A percentile compares a stretch with the other conserved stretches of the same genome.
Evolutionary conservation across 2,329 filamentous ascomycete species (phyloP).

Genomic region (Fusarium setosum): DNA sequence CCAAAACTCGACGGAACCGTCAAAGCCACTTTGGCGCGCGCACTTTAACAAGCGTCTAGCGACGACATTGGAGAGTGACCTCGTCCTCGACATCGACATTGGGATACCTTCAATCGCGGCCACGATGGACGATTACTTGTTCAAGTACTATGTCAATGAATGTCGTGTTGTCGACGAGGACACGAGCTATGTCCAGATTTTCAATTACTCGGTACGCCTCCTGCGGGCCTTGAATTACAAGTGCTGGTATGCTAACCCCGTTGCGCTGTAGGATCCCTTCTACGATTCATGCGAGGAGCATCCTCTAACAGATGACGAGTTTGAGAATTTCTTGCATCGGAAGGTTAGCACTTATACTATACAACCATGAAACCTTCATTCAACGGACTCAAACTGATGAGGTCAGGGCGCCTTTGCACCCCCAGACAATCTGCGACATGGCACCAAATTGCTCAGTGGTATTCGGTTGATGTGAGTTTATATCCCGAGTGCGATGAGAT

Average conservation of each 20-base stretch:
- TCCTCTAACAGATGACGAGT: conserved; percentile 63
- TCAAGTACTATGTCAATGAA: conserved; percentile 58
- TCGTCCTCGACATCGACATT: not conserved
- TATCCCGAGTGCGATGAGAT: not conserved
- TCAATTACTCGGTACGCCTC: conserved; percentile 67
- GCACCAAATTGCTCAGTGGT: conserved; percentile 60
- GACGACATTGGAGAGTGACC: not conserved
- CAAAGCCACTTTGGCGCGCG: conserved; percentile 12
- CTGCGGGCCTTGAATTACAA: not conserved
- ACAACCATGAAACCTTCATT: not conserved
- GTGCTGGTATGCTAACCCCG: not conserved
- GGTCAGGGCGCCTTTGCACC: conserved; percentile 65
- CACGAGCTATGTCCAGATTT: conserved; percentile 67
- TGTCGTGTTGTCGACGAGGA: conserved; percentile 62
- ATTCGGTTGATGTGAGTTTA: conserved; percentile 66
- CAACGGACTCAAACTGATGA: conserved; percentile 17
- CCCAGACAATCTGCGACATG: conserved; percentile 53
- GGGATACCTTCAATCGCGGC: not conserved
- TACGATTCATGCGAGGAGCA: conserved; percentile 64
- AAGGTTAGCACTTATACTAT: conserved; percentile 60
- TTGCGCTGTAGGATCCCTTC: conserved; percentile 56
- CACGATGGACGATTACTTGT: conserved; percentile 70
- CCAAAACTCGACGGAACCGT: conserved; percentile 9
- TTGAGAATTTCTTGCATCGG: conserved; percentile 66
- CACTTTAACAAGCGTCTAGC: conserved; percentile 23